These are phyloP conservation scores for Herpetospermum pedunculosum DNA, from an alignment of 306 rosid genomes.

Conservation along the genomic window DNA sequence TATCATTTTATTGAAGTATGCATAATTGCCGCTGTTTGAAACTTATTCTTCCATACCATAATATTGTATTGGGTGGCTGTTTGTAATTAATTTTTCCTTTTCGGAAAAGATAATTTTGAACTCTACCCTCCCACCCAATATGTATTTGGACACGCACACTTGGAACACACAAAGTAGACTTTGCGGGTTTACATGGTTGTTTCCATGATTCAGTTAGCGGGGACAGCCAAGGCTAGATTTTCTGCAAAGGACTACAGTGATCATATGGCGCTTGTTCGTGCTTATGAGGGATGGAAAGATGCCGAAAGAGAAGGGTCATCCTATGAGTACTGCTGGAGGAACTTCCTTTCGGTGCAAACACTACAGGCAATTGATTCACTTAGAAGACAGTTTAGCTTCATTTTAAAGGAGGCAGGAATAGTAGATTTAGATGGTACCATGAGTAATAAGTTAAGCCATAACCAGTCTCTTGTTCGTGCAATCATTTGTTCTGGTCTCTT, in stretches of 20 bases:
- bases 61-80: background rate
- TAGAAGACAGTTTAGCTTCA: constrained; percentile 82
- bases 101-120: background rate
- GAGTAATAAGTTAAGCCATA: constrained; percentile 71
- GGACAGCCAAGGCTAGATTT: constrained; percentile 92
- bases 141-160: background rate
- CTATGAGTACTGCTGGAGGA: constrained; percentile 97
- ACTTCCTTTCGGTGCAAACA: constrained; percentile 92
- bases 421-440: constrained; percentile 55
- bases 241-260: constrained; percentile 97
- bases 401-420: constrained; percentile 80
- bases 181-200: constrained; percentile 4
- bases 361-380: constrained; percentile 97
- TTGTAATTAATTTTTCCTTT: background rate
- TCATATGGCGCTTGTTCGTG: constrained; percentile 99
- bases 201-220: constrained; percentile 63
- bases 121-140: background rate
- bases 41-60: background rate
- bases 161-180: background rate
- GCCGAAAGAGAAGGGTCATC: constrained; percentile 99
- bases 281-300: constrained; percentile 98
- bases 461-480: constrained; percentile 89
- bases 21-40: background rate
- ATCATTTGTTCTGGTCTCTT: constrained; percentile 90
- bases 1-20: constrained; percentile 6